A percentile compares a stretch with the other conserved stretches of the same genome.
Evolutionary conservation across 2,329 filamentous ascomycete species (phyloP).

Genomic region (Knoxdaviesia proteae): DNA sequence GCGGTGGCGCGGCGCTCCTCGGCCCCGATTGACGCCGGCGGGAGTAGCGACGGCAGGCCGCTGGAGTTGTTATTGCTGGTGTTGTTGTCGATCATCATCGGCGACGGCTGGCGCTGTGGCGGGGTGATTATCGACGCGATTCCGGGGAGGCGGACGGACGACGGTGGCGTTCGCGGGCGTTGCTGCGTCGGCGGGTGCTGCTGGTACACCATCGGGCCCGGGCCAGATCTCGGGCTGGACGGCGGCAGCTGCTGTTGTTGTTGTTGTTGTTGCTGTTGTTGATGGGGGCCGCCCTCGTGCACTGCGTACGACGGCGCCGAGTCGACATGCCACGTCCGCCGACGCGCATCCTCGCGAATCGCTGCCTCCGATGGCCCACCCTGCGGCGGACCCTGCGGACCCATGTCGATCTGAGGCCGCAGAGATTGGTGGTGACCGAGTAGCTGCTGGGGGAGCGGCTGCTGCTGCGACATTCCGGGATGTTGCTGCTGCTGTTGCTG

Average conservation of each 20-base stretch:
- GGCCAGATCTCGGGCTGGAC: slow-evolving; percentile 30
- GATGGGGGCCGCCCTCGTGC: too few relatives aligned
- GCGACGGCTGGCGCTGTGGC: slow-evolving; percentile 44
- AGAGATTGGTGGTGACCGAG: too few relatives aligned
- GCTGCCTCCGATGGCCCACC: too few relatives aligned
- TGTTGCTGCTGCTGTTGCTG: too few relatives aligned
- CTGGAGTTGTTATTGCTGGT: too few relatives aligned
- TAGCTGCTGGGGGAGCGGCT: too few relatives aligned
- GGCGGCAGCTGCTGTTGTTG: too few relatives aligned
- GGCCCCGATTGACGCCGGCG: slow-evolving; percentile 1
- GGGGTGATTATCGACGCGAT: slow-evolving; percentile 71
- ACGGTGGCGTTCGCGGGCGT: slow-evolving; percentile 27
- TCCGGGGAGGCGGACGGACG: slow-evolving; percentile 52
- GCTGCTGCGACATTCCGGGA: too few relatives aligned
- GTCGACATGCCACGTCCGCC: slow-evolving; percentile 81
- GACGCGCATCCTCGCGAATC: slow-evolving; percentile 20
- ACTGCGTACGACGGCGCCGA: slow-evolving; percentile 30
- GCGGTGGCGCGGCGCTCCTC: slow-evolving; percentile 29
- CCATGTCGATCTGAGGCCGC: too few relatives aligned
- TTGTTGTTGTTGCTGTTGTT: too few relatives aligned
- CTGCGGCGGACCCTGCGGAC: too few relatives aligned
- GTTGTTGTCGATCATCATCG: slow-evolving; percentile 49
- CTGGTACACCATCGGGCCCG: slow-evolving; percentile 21
- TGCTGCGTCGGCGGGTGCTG: slow-evolving; percentile 5
- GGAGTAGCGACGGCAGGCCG: too few relatives aligned